phyloP scores from a whole-genome alignment of 345 rosid species.

The Aegle marmelos region DNA sequence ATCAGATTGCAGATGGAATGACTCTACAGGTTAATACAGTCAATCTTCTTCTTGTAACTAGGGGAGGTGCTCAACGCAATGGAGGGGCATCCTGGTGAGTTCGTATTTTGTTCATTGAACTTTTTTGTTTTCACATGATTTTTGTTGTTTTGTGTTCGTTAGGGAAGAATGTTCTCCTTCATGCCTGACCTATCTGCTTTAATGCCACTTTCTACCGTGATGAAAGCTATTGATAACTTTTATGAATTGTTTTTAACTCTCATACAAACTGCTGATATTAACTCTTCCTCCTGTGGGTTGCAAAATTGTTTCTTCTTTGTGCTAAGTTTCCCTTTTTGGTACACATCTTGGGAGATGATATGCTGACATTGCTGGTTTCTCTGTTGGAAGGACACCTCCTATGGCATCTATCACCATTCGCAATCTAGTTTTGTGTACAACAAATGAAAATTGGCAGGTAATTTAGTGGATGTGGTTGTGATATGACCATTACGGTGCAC shows the following conservation, averaged over 20 bases:
- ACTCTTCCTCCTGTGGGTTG: background rate
- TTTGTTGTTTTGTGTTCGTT: background rate
- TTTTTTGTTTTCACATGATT: background rate
- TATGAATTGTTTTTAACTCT: background rate
- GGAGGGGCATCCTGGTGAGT: conserved; percentile 94
- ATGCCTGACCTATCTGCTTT: background rate
- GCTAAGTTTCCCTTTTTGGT: background rate
- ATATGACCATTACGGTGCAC: conserved; percentile 1
- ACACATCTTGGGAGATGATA: background rate
- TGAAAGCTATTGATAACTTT: background rate
- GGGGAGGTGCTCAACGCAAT: conserved; percentile 56
- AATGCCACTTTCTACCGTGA: background rate
- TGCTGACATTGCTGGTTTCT: background rate
- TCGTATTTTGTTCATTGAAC: background rate
- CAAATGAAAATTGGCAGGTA: conserved; percentile 98
- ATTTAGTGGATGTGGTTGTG: conserved; percentile 2
- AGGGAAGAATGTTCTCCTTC: background rate
- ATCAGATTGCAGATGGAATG: conserved; percentile 99
- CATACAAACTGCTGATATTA: background rate
- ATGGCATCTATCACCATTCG: conserved; percentile 90
- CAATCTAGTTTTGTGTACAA: conserved; percentile 75
- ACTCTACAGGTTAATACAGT: conserved; percentile 79
- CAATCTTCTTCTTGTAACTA: conserved; percentile 93
- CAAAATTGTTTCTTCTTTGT: background rate
- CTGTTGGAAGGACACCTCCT: conserved; percentile 76